Conservation (phyloP, 1,284 basidiomycete species). For the Pseudozyma tsukubaensis region DNA sequence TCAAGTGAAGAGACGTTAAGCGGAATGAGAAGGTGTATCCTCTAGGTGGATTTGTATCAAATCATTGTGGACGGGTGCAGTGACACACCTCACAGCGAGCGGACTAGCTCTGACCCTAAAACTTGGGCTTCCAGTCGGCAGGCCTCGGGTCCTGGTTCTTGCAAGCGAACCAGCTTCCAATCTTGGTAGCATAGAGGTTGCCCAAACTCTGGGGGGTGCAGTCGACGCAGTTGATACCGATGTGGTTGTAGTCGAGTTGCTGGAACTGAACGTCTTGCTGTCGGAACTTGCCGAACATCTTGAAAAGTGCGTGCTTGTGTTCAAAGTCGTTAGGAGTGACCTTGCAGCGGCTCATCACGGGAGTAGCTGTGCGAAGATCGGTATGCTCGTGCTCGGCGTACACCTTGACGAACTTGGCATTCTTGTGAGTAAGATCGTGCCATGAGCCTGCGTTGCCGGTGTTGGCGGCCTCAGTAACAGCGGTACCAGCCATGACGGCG, state of each 20-base stretch:
- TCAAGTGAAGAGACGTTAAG: too few relatives aligned
- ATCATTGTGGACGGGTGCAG: too few relatives aligned
- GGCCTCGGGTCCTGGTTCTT: neutral
- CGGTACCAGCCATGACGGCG: slow-evolving; percentile 10
- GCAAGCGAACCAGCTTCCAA: slow-evolving; percentile 12
- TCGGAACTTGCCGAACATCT: too few relatives aligned
- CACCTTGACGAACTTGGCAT: slow-evolving; percentile 5
- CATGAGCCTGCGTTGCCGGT: slow-evolving; percentile 7
- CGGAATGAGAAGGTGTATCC: too few relatives aligned
- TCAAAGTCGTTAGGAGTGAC: neutral
- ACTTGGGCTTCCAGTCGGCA: slow-evolving; percentile 1
- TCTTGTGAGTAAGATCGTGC: slow-evolving; percentile 7
- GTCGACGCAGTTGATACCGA: slow-evolving; percentile 28
- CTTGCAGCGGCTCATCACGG: neutral
- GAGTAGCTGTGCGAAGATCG: neutral
- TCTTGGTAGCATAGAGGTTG: slow-evolving; percentile 9
- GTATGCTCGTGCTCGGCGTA: neutral
- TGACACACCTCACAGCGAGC: too few relatives aligned
- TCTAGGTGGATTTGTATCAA: too few relatives aligned
- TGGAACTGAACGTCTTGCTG: slow-evolving; percentile 13
- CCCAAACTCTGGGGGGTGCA: slow-evolving; percentile 11
- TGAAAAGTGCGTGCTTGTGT: too few relatives aligned
- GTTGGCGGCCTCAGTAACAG: slow-evolving; percentile 7
- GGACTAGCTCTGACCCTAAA: too few relatives aligned
- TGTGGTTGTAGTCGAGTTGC: slow-evolving; percentile 5